Base-by-base conservation (phyloP, 176 grass and related monocot species). In the Cenchrus americanus region DNA sequence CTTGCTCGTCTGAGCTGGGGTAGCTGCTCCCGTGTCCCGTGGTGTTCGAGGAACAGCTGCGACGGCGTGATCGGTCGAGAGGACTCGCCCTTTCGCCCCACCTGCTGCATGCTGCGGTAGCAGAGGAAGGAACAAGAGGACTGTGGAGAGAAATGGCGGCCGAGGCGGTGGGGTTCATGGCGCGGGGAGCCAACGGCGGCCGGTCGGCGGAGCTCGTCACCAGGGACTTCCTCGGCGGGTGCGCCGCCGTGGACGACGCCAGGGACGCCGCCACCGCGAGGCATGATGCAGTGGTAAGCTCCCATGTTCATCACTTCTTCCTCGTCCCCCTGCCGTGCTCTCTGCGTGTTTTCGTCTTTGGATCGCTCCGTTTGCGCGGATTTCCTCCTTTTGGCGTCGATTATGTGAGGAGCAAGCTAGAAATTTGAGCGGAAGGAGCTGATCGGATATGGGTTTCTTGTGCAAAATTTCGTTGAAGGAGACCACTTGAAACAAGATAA, bases 181-280 rank as follows among this genome's bases (percentile, higher is more conserved):
- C 93, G 14, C 48, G 85, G 4, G 43, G 86, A 73, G 82, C 54
- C 49, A 66, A 76, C 89, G 86, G 81, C 80, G 67, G 83, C 24
- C 76, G 48, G 65, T 72, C 81, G 76, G 54, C 79, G 74, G 91
- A 99, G 76, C 89, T 95, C 65, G 90, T 99, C 24, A 99, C 97
- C n/a, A 73, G 91, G 62, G 93, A 99, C 80, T 90, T 99, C 59
- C 97, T 99, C 62, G 97, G 97, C 60, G 89, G 93, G 13, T 95
- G 83, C 60, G 37, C 82, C 3, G 76, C 42, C 51, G 52, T 10
- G 71, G 85, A 87, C 52, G 88, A 75, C 61, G 42, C 80, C 43
- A 73, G 79, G 74, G 84, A 86, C 49, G 87, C 84, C 8, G 75
- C 86, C 32, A 53, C 86, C 32, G 60, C 83, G 7, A 73, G 84